Evolutionary conservation across 345 rosid species (phyloP).

Genomic region (Linum lewisii): DNA sequence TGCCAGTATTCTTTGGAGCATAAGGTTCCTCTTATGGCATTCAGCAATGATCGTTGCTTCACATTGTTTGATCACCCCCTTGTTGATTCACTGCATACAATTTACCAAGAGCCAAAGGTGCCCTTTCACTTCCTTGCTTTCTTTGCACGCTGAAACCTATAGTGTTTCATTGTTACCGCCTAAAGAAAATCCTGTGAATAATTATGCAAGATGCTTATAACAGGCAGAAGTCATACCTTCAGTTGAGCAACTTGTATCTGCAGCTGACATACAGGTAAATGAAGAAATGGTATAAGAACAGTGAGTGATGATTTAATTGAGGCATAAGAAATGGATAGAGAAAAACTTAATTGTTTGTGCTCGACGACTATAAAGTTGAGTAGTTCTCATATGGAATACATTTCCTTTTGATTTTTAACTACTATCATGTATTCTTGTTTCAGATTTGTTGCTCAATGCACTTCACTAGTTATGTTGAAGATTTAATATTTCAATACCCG

Average conservation of each 20-base stretch:
- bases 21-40: constrained; percentile 82
- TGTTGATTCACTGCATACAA: constrained; percentile 61
- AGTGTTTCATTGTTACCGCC: constrained; percentile 8
- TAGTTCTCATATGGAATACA: background rate
- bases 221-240: constrained; percentile 92
- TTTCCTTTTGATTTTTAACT: background rate
- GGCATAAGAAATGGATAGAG: too few relatives aligned
- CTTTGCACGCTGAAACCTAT: background rate
- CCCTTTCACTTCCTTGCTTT: constrained; percentile 4
- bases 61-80: constrained; percentile 79
- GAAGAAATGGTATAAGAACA: background rate
- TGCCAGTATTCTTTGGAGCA: constrained; percentile 67
- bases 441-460: background rate
- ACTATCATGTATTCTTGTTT: background rate
- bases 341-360: too few relatives aligned
- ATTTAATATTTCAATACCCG: too few relatives aligned
- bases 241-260: constrained; percentile 54
- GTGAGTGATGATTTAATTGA: too few relatives aligned
- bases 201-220: constrained; percentile 3
- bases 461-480: too few relatives aligned
- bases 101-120: constrained; percentile 83
- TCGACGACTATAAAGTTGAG: too few relatives aligned
- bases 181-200: constrained; percentile 9
- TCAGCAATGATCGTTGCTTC: constrained; percentile 69
- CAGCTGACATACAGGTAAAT: constrained; percentile 79